phyloP scores from a whole-genome alignment of 345 rosid species.

The Excoecaria cochinchinensis region DNA sequence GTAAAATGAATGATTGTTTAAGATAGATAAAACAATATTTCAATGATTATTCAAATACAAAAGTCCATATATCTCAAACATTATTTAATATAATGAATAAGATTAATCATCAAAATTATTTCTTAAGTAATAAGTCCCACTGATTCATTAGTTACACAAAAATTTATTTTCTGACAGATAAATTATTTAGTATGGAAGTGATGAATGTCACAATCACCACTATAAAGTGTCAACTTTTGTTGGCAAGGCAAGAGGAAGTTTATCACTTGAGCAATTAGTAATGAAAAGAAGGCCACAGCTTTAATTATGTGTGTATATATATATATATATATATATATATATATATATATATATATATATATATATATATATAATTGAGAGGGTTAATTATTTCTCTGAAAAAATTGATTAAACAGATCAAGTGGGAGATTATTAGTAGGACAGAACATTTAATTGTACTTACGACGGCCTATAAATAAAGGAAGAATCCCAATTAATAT shows the following conservation, averaged over 20 bases:
- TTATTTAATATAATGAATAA: no score
- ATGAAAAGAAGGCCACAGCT: conserved; percentile 13
- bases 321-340: neutral
- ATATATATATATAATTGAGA: neutral
- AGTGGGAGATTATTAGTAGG: neutral
- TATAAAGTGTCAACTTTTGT: conserved; percentile 36
- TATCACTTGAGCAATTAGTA: conserved; percentile 12
- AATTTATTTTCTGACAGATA: neutral
- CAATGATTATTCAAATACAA: no score
- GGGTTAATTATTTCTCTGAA: neutral
- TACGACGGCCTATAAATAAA: neutral
- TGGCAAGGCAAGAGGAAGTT: conserved; percentile 25
- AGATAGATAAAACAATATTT: no score
- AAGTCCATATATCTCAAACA: no score
- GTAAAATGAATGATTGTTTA: no score
- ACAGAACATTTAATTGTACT: neutral
- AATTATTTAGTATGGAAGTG: conserved; percentile 18
- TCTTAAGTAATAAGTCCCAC: no score
- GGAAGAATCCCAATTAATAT: neutral
- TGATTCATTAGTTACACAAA: neutral
- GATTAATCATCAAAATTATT: no score
- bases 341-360: neutral
- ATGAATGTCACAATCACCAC: conserved; percentile 32
- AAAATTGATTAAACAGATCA: neutral
- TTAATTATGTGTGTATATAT: neutral